Evolutionary conservation across 805 yeast species (phyloP), one percentile per base, ranked within the genome.

Genomic region (Diddensiella caesifluorescens): DNA sequence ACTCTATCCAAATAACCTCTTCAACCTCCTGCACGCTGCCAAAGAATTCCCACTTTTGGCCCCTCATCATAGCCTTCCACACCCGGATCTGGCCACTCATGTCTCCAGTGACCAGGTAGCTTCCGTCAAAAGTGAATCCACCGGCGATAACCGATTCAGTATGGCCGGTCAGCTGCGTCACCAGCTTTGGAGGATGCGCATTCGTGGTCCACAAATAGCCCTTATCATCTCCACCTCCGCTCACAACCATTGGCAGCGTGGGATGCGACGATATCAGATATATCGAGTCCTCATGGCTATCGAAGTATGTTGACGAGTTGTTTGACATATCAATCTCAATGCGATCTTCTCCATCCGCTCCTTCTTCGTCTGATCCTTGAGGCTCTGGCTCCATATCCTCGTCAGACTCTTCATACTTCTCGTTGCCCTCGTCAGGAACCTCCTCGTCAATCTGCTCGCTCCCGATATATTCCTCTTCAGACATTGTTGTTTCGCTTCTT

Each of bases 151-250:
- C 92, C 23, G 95, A 83, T 61, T 92, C 99, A 30, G 80, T 80
- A 64, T 86, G 95, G 16, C 90, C 95, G 39, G 68, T 68, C 45
- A 92, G 67, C 54, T 83, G 79, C 29, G 83, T 79, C 2, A 87
- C 89, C 44, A 83, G 70, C 48, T 80, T 77, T 7, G 96, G 86
- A 23, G 95, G 95, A 46, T 77, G 79, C 2, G 86, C 71, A 62
- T 87, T 94, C 1, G 95, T 81, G 3, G 96, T 87, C 97, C 97
- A 92, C 54, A 92, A 60, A 59, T 77, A 85, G 1, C 89, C 96
- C 20, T 77, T 69, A 61, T 90, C 80, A 62, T 92, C 99, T 45
- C 95, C 97, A 31, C 96, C 97, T 22, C 99, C 98, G 18, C 90
- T 74, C n/a, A 80, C 82, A 5, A 85, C 92, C 61, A 70, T 54